A percentile compares a stretch with the other conserved stretches of the same genome.
Conservation (phyloP, 2,329 filamentous ascomycete species). For the Monilinia fructigena region DNA sequence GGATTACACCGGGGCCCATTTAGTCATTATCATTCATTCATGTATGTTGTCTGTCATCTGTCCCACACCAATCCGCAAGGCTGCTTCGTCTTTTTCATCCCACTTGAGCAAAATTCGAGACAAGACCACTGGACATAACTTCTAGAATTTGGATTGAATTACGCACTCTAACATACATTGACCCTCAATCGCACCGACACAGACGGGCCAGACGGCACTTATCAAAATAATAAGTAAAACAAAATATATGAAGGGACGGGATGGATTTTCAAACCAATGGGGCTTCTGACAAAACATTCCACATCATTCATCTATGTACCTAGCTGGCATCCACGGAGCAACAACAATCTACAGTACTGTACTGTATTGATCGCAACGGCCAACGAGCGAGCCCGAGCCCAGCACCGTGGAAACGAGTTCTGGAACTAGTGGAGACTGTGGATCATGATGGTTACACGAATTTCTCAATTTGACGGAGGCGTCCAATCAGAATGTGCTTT, state of each 20-base stretch:
- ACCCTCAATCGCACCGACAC: background rate
- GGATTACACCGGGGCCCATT: no score
- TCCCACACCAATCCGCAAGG: no score
- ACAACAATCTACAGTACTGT: background rate
- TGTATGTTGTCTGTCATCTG: no score
- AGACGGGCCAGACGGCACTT: background rate
- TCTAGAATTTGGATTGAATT: conserved; percentile 6
- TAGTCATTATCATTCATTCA: no score
- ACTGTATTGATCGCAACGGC: background rate
- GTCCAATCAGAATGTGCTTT: background rate
- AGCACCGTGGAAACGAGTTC: conserved; percentile 15
- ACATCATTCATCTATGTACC: background rate
- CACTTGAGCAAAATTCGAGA: conserved; percentile 1
- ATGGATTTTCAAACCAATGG: background rate
- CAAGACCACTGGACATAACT: background rate
- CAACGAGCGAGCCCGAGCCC: background rate
- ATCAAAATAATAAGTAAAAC: background rate
- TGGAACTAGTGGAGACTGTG: background rate
- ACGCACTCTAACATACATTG: conserved; percentile 2
- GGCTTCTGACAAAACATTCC: background rate
- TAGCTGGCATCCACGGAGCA: background rate
- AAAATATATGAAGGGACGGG: background rate
- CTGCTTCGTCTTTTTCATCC: conserved; percentile 1
- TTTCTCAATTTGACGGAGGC: no score
- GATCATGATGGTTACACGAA: background rate